Conservation (phyloP, 768 basidiomycete genomes). For the Amanita exitialis region DNA sequence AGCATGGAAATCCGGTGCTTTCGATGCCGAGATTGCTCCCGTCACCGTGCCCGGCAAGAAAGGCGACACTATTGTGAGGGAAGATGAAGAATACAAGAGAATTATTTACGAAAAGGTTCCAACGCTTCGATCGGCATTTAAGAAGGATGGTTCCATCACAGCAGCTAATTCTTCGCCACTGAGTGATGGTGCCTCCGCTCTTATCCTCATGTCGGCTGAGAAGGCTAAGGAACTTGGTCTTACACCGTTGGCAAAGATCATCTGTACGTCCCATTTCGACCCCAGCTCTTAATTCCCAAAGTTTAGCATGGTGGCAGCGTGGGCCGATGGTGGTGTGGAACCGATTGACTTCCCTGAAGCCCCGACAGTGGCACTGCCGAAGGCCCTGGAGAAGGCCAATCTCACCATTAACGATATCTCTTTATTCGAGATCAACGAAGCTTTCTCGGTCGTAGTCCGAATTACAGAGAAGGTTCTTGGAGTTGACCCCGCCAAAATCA, state of each 20-base stretch:
- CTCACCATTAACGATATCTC: constrained; percentile 77
- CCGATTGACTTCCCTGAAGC: constrained; percentile 97
- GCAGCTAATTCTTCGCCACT: constrained; percentile 93
- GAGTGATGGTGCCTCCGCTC: constrained; percentile 93
- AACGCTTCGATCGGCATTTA: constrained; percentile 81
- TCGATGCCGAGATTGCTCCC: constrained; percentile 81
- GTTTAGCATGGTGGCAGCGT: constrained; percentile 42
- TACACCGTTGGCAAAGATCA: constrained; percentile 86
- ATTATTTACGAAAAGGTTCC: constrained; percentile 94
- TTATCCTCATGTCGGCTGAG: constrained; percentile 89
- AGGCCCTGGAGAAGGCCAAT: constrained; percentile 81
- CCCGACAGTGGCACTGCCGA: constrained; percentile 84
- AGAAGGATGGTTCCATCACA: constrained; percentile 82
- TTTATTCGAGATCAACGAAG: constrained; percentile 95
- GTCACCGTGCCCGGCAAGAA: constrained; percentile 91
- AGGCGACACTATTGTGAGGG: constrained; percentile 78
- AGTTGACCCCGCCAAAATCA: constrained; percentile 83
- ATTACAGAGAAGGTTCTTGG: constrained; percentile 83
- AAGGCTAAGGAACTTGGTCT: constrained; percentile 87
- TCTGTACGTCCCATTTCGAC: constrained; percentile 51
- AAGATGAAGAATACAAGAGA: constrained; percentile 98
- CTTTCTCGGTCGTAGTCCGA: constrained; percentile 90
- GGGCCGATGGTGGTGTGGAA: constrained; percentile 93
- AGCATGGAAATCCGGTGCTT: constrained; percentile 83
- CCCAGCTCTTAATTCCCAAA: constrained; percentile 8